These are phyloP conservation scores for Flaveria ramosissima DNA, from an alignment of 129 eudicot genomes.

Conservation along the genomic window DNA sequence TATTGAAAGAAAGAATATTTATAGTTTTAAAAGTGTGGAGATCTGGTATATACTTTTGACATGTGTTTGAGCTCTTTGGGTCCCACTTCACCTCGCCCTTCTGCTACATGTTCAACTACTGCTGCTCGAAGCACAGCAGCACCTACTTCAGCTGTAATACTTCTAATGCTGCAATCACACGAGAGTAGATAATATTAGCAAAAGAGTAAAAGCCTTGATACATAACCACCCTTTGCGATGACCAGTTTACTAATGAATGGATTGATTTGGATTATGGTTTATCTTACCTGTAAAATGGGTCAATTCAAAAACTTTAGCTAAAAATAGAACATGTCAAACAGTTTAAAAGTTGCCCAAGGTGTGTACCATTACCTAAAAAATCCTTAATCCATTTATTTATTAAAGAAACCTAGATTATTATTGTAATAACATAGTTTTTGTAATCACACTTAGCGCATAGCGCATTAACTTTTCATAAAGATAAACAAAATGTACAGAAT, in stretches of 20 bases:
- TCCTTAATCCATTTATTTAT: neutral
- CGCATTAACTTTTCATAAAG: neutral
- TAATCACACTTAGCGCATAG: neutral
- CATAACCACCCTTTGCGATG: neutral
- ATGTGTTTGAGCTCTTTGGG: constrained; percentile 67
- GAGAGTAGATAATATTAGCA: constrained; percentile 4
- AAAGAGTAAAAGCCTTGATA: neutral
- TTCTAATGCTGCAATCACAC: constrained; percentile 65
- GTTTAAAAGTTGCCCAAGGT: neutral
- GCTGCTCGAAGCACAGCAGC: constrained; percentile 90
- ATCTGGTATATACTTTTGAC: constrained; percentile 64
- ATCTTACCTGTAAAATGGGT: neutral
- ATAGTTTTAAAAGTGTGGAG: neutral
- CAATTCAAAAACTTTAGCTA: neutral
- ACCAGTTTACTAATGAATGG: neutral
- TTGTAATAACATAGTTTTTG: neutral
- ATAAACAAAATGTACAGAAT: neutral
- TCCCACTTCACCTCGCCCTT: constrained; percentile 86
- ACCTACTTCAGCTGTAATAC: constrained; percentile 95
- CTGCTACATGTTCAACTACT: constrained; percentile 74
- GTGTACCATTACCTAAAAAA: neutral
- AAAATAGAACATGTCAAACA: neutral
- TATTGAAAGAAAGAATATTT: neutral
- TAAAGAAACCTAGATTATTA: neutral
- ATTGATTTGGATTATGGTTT: neutral